Conservation (phyloP, 768 basidiomycete species). For the Tulasnella sp. region DNA sequence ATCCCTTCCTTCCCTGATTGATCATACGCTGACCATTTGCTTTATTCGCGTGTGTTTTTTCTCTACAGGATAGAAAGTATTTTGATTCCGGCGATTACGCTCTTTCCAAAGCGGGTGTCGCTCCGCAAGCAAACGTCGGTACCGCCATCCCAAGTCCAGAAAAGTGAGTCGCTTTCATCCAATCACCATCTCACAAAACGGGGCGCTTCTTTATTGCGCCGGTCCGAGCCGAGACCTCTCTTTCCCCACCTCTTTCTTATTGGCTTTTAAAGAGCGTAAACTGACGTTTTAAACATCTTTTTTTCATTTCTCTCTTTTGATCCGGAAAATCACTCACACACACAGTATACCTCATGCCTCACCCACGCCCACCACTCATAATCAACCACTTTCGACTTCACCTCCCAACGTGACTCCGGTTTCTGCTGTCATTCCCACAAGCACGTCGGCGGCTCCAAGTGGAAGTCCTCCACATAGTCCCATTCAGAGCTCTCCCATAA, state of each 20-base stretch:
- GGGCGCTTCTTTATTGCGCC: background rate
- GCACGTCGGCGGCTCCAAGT: too few relatives aligned
- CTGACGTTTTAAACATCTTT: background rate
- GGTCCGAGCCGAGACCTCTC: background rate
- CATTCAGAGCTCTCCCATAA: constrained; percentile 13
- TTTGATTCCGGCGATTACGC: constrained; percentile 99
- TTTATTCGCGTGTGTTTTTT: background rate
- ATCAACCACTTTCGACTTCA: constrained; percentile 8
- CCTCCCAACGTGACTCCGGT: constrained; percentile 8
- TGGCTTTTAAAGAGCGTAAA: background rate
- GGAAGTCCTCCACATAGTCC: too few relatives aligned
- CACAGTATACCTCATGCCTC: constrained; percentile 9
- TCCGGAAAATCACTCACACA: background rate
- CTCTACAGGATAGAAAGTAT: constrained; percentile 86
- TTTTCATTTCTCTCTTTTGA: background rate
- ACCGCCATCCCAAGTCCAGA: constrained; percentile 98
- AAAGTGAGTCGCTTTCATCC: constrained; percentile 44
- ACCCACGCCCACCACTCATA: background rate
- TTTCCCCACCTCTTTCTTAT: background rate
- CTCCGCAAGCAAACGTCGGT: constrained; percentile 79
- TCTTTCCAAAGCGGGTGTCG: constrained; percentile 81
- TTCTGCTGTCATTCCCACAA: constrained; percentile 2
- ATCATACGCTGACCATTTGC: too few relatives aligned
- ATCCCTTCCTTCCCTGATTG: background rate
- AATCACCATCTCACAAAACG: constrained; percentile 15